These are phyloP conservation scores for Aspergillus amoenus DNA, from an alignment of 2,329 filamentous ascomycete species.

Conservation along the genomic window DNA sequence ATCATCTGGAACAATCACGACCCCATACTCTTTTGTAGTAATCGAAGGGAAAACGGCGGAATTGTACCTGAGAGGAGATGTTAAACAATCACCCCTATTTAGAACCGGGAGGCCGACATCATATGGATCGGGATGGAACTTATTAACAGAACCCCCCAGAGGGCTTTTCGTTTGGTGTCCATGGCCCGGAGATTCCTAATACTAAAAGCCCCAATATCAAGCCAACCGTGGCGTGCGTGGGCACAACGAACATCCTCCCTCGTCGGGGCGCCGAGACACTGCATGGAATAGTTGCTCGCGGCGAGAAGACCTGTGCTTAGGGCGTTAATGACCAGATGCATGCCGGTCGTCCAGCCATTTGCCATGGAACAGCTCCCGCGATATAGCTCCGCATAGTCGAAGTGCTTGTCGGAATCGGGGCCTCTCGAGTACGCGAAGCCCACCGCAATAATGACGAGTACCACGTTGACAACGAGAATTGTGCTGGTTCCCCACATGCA, in stretches of 20 bases:
- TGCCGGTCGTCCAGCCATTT: slow-evolving; percentile 11
- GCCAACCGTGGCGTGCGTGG: slow-evolving; percentile 27
- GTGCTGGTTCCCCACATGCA: background rate
- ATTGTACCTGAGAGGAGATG: no score
- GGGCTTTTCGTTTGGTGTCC: no score
- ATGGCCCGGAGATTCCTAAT: slow-evolving; percentile 22
- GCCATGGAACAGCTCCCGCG: background rate
- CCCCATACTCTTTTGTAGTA: no score
- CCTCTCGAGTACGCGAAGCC: background rate
- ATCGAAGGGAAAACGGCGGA: no score
- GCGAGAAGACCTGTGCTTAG: slow-evolving; percentile 32
- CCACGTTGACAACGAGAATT: no score
- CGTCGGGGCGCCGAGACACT: slow-evolving; percentile 32
- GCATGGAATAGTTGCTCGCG: slow-evolving; percentile 39
- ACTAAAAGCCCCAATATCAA: slow-evolving; percentile 32
- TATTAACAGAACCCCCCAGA: no score
- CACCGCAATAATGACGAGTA: background rate
- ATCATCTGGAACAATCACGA: no score
- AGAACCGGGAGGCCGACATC: no score
- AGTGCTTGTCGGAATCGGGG: no score
- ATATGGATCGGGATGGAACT: no score
- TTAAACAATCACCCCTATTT: no score
- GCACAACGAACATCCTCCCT: slow-evolving; percentile 31
- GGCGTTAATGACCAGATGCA: slow-evolving; percentile 37
- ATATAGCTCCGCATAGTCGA: background rate